These are phyloP conservation scores for Triticum turgidum DNA, from an alignment of 176 grass and related monocot species.

Conservation along the genomic window DNA sequence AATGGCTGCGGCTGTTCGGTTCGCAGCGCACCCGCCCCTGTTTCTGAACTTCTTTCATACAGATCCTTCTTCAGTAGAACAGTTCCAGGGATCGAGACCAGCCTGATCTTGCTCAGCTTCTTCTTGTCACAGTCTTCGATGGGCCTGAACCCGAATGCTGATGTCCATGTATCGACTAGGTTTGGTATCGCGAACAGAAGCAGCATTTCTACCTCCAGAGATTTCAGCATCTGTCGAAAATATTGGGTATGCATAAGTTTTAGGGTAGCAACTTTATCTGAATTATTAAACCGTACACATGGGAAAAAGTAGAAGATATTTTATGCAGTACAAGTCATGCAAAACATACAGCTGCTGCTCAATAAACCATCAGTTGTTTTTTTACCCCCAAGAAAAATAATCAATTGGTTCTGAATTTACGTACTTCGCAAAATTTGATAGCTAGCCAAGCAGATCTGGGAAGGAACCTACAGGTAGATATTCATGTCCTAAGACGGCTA, in stretches of 20 bases:
- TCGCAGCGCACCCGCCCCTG: conserved; percentile 36
- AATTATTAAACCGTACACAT: neutral
- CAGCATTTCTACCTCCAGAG: conserved; percentile 63
- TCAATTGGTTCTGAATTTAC: neutral
- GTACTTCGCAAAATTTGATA: neutral
- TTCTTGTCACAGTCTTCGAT: conserved; percentile 67
- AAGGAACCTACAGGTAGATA: neutral
- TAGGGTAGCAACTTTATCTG: neutral
- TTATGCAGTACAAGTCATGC: neutral
- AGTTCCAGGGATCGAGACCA: conserved; percentile 58
- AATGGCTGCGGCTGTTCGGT: neutral
- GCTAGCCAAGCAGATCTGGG: neutral
- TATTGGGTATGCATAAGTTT: neutral
- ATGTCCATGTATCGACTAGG: conserved; percentile 66
- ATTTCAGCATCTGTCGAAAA: conserved; percentile 61
- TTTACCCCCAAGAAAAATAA: neutral
- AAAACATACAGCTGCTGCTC: neutral
- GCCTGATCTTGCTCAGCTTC: conserved; percentile 52
- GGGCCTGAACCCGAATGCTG: conserved; percentile 52
- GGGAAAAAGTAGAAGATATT: neutral
- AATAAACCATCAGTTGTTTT: neutral
- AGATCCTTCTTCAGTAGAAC: conserved; percentile 67
- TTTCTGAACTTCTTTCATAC: conserved; percentile 16
- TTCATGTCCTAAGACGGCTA: conserved; percentile 13
- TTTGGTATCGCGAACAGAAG: conserved; percentile 69